A percentile compares a stretch with the other conserved stretches of the same genome.
Conservation (phyloP, 257 asterid genomes). For the Przewalskia tangutica region DNA sequence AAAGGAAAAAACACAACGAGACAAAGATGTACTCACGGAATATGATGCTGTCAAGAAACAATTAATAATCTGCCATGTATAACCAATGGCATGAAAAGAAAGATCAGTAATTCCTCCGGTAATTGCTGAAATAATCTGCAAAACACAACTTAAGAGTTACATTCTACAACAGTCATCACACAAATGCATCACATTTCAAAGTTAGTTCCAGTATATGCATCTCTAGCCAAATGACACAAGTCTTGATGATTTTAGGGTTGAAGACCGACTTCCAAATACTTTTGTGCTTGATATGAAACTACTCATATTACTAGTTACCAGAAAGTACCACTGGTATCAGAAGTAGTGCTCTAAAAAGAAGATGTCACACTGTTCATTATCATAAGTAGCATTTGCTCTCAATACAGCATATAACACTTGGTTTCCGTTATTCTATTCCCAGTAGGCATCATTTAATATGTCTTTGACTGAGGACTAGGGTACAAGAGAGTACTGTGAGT, state of each 20-base stretch:
- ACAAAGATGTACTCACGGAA: conserved; percentile 49
- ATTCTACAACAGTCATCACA: neutral
- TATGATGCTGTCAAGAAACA: conserved; percentile 93
- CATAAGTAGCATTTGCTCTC: neutral
- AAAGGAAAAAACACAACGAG: neutral
- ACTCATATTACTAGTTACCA: neutral
- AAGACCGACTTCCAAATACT: neutral
- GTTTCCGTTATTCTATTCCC: neutral
- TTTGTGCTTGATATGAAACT: neutral
- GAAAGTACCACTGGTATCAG: neutral
- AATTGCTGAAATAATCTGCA: conserved; percentile 94
- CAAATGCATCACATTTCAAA: neutral
- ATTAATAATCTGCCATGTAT: conserved; percentile 88
- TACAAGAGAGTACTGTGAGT: neutral
- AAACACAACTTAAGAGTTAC: neutral
- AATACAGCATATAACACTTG: neutral
- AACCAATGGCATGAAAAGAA: conserved; percentile 76
- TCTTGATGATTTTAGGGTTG: neutral
- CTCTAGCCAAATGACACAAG: neutral
- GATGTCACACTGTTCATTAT: neutral
- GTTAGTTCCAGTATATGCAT: neutral
- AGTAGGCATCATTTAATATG: neutral
- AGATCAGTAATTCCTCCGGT: conserved; percentile 95
- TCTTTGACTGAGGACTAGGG: neutral
- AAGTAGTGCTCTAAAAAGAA: neutral